Evolutionary conservation across 371 early-diverging fungal genomes (phyloP), one percentile per base, ranked within the genome.

Genomic region (Dichotomocladium elegans): DNA sequence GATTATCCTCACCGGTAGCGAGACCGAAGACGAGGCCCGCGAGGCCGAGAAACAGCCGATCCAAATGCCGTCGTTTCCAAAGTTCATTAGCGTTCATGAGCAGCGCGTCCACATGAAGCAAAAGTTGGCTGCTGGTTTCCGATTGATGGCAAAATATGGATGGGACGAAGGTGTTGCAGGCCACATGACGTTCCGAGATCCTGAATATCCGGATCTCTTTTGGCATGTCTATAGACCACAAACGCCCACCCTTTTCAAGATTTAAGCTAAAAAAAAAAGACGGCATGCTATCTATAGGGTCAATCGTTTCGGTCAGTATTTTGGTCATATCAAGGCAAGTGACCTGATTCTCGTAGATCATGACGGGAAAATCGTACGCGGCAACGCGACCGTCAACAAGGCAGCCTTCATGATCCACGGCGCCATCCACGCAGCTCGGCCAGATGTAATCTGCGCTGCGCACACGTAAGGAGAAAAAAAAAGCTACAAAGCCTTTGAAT

Each of bases 401-500:
- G 83, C 82, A 1, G 83, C 82, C 0, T 83, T 83, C 61, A 80
- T 79, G 10, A 83, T 81, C 46, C 83, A 83, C 58, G 78, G 77
- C 1, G 73, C 77, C 42, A 70, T 81, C 33, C 82, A 81, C 35
- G 55, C 47, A 24, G 77, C 69, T 2, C 62, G 80, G 6, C 49
- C 66, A 0, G 81, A 81, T 49, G 79, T 77, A 2, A 57, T 67
- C 4, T 79, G 81, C 22, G 82, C 81, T 3, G 80, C 77, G 28
- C 84, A 83, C 33, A 70, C 74, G 74, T 70, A 45, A 44, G 53
- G 25, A 5, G 7, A 37, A 4, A 37, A 37, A 4, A 9, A n/a
- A n/a, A n/a, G n/a, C n/a, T n/a, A n/a, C n/a, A n/a, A n/a, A n/a
- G n/a, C n/a, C n/a, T n/a, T n/a, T n/a, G n/a, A n/a, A n/a, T n/a